Percentiles rank a stretch among this genome's conserved stretches.
These are phyloP conservation scores for Hericium rajendrae DNA, from an alignment of 768 basidiomycete genomes.

Conservation along the genomic window DNA sequence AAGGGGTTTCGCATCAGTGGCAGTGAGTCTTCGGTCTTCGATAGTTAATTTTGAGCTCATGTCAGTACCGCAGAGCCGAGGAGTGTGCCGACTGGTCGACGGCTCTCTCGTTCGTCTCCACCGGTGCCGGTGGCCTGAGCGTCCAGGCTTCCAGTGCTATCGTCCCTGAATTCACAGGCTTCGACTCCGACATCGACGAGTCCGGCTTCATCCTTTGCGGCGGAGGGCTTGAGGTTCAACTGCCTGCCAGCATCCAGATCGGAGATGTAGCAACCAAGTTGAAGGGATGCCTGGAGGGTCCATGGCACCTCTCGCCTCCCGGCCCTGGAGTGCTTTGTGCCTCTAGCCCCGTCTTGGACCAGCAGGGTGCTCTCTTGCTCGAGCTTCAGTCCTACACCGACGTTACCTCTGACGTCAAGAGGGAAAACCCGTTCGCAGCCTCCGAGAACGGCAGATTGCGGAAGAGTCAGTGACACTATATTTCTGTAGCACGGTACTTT, in stretches of 20 bases:
- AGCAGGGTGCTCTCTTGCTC: not conserved
- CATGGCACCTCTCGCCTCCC: not conserved
- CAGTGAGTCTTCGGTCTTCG: not conserved
- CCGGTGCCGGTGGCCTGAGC: not conserved
- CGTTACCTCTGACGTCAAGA: no score
- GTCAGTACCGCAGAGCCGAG: not conserved
- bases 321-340: not conserved
- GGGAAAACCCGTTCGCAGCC: no score
- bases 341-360: not conserved
- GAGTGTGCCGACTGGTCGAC: not conserved
- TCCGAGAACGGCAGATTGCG: no score
- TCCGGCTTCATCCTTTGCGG: not conserved
- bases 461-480: no score
- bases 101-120: not conserved
- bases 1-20: not conserved
- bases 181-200: not conserved
- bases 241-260: not conserved
- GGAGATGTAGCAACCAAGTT: not conserved
- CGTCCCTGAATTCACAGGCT: not conserved
- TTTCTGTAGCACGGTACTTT: no score
- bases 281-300: not conserved
- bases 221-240: not conserved
- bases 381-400: not conserved
- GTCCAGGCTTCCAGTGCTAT: not conserved
- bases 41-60: no score